Percentiles rank a stretch among this genome's conserved stretches.
phyloP scores from a whole-genome alignment of 2,329 filamentous ascomycete species.

The Colletotrichum horii region DNA sequence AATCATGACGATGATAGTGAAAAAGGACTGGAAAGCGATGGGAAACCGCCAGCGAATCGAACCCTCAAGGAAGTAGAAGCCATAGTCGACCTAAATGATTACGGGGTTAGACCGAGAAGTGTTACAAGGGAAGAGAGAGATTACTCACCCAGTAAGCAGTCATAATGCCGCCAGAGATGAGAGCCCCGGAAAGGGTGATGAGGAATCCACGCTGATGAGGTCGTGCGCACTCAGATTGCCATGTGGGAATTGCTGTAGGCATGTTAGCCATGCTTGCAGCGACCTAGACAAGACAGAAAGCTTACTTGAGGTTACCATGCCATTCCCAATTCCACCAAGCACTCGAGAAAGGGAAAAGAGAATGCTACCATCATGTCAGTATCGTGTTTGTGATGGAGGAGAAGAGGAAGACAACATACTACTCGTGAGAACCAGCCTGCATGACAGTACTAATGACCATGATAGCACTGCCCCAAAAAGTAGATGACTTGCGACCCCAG shows the following conservation, averaged over 20 bases:
- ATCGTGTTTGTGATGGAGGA: neutral
- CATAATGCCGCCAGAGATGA: constrained; percentile 33
- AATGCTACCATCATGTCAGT: neutral
- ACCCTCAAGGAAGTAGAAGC: constrained; percentile 34
- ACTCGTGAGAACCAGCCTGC: constrained; percentile 28
- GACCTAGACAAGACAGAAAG: neutral
- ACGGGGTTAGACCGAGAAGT: neutral
- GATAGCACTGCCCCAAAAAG: constrained; percentile 34
- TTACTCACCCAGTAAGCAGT: constrained; percentile 35
- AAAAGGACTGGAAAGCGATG: constrained; percentile 34
- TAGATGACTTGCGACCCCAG: constrained; percentile 35
- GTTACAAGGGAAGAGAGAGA: neutral
- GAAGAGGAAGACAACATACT: neutral
- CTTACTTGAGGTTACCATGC: constrained; percentile 31
- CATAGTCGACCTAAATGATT: constrained; percentile 7
- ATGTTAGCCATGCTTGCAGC: neutral
- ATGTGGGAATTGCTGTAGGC: constrained; percentile 27
- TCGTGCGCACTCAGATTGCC: constrained; percentile 33
- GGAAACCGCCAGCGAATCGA: constrained; percentile 37
- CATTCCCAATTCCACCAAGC: constrained; percentile 28
- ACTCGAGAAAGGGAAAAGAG: neutral
- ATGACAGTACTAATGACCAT: constrained; percentile 34
- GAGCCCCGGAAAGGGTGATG: constrained; percentile 30
- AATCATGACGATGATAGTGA: constrained; percentile 34
- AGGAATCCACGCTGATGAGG: constrained; percentile 31